A percentile compares a stretch with the other conserved stretches of the same genome.
Conservation (phyloP, 345 rosid genomes). For the Brassica incana region DNA sequence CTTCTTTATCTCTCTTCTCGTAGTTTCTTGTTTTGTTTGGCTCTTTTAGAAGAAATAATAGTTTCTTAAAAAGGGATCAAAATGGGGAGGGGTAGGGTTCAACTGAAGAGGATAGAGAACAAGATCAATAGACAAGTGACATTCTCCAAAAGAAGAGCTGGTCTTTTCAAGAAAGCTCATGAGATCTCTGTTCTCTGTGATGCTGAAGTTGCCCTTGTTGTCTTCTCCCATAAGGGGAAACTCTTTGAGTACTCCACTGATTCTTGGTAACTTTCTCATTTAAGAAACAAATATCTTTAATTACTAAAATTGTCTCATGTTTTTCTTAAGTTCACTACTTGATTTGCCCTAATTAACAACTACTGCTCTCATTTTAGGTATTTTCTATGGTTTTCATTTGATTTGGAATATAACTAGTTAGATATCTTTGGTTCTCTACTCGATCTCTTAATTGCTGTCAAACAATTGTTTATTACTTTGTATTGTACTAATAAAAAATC, state of each 20-base stretch:
- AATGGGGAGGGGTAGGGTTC: slow-evolving; percentile 92
- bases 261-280: slow-evolving; percentile 47
- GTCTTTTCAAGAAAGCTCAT: slow-evolving; percentile 80
- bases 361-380: slow-evolving; percentile 18
- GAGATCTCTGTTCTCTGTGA: slow-evolving; percentile 81
- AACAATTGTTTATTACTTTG: not conserved
- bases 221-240: slow-evolving; percentile 80
- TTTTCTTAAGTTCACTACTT: slow-evolving; percentile 12
- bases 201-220: slow-evolving; percentile 74
- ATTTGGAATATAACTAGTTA: not conserved
- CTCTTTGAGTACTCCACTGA: slow-evolving; percentile 73
- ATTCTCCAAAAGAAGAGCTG: slow-evolving; percentile 72
- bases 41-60: slow-evolving; percentile 34
- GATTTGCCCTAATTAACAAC: slow-evolving; percentile 37
- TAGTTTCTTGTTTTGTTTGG: slow-evolving; percentile 46
- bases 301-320: not conserved
- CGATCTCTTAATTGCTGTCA: not conserved
- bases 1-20: slow-evolving; percentile 32
- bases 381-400: slow-evolving; percentile 9
- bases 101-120: slow-evolving; percentile 81
- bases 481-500: not conserved
- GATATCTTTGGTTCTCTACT: not conserved
- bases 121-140: slow-evolving; percentile 81
- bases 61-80: not conserved
- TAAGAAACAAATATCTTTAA: not conserved